These are phyloP conservation scores for Trichophyton schoenleinii DNA, from an alignment of 2,329 filamentous ascomycete species.

Conservation along the genomic window DNA sequence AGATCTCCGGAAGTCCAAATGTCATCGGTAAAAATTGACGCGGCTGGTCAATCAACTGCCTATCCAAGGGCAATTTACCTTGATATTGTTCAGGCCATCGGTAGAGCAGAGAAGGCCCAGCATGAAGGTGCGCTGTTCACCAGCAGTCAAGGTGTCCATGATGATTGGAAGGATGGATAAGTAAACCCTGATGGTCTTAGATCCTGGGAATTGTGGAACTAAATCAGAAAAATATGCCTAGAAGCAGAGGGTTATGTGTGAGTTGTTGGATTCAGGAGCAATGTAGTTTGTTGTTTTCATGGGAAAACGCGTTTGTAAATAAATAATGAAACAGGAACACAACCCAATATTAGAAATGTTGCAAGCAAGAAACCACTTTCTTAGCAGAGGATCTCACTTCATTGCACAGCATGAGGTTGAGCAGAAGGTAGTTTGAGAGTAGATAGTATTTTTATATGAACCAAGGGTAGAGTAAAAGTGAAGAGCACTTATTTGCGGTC, in stretches of 20 bases:
- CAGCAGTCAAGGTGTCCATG: slow-evolving; percentile 15
- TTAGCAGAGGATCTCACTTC: background rate
- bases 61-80: slow-evolving; percentile 10
- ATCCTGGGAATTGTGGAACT: background rate
- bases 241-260: background rate
- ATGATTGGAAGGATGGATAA: background rate
- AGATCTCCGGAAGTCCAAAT: background rate
- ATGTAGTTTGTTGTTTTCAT: background rate
- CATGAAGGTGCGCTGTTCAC: slow-evolving; percentile 17
- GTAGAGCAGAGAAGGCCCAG: slow-evolving; percentile 12
- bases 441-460: background rate
- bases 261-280: background rate
- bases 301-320: background rate
- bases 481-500: background rate
- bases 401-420: background rate
- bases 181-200: background rate
- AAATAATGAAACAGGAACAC: background rate
- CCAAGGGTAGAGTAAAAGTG: background rate
- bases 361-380: background rate
- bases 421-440: background rate
- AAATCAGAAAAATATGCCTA: background rate
- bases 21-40: background rate
- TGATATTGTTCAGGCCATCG: slow-evolving; percentile 11
- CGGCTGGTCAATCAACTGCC: background rate
- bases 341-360: background rate